phyloP scores from a whole-genome alignment of 108 stramenopile genomes.

The Hondaea fermentalgiana region DNA sequence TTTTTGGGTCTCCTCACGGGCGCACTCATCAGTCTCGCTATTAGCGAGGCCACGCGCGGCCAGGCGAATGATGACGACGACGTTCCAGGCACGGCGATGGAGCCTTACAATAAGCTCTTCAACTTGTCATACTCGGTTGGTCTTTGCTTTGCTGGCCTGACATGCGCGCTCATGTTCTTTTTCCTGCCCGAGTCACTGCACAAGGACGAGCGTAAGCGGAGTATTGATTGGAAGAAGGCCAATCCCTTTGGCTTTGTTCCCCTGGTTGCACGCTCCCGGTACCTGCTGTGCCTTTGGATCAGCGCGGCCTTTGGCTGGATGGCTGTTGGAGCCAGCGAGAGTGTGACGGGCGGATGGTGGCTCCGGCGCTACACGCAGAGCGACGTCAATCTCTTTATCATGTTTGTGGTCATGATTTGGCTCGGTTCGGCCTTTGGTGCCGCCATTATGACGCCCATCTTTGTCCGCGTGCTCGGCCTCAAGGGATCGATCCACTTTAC shows the following conservation, averaged over 20 bases:
- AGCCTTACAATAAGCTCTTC: background rate
- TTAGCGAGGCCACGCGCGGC: background rate
- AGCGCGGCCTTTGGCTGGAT: background rate
- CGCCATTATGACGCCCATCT: constrained; percentile 10
- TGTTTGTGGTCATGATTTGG: background rate
- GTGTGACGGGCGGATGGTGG: constrained; percentile 7
- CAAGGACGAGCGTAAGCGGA: background rate
- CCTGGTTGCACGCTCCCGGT: background rate
- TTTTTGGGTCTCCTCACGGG: background rate
- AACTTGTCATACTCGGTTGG: background rate
- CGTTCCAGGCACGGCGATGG: background rate
- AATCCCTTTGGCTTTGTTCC: background rate
- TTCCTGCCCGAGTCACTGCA: background rate
- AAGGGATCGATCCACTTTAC: constrained; percentile 2
- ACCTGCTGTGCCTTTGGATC: background rate
- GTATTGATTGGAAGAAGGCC: background rate
- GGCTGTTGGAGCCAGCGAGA: background rate
- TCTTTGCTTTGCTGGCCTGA: background rate
- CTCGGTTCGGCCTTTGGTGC: background rate
- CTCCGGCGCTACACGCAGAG: background rate
- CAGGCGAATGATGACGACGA: background rate
- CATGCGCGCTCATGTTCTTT: background rate
- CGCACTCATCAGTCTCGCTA: background rate
- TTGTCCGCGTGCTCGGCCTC: background rate
- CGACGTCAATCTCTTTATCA: background rate